A percentile compares a stretch with the other conserved stretches of the same genome.
These are phyloP conservation scores for Trichosporon ovoides DNA, from an alignment of 1,284 basidiomycete genomes.

Conservation along the genomic window DNA sequence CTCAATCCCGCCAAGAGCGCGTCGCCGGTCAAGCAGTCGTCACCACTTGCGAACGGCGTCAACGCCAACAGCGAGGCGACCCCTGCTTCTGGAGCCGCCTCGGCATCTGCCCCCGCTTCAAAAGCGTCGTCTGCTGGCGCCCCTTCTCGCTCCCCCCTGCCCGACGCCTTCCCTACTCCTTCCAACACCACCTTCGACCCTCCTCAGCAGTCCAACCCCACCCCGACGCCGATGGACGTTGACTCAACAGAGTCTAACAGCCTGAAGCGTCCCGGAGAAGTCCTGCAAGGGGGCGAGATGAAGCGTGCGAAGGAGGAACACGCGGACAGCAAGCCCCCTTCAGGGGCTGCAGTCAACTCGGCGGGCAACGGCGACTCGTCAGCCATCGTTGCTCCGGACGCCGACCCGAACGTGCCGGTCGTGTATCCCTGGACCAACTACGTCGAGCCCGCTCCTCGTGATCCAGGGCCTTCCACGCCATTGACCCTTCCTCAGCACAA, in stretches of 20 bases:
- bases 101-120: slow-evolving; percentile 9
- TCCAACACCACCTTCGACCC: slow-evolving; percentile 18
- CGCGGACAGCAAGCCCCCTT: slow-evolving; percentile 6
- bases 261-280: slow-evolving; percentile 39
- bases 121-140: neutral
- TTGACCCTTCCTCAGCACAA: slow-evolving; percentile 63
- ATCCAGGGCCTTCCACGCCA: slow-evolving; percentile 38
- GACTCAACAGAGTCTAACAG: slow-evolving; percentile 21
- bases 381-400: slow-evolving; percentile 3
- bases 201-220: slow-evolving; percentile 5
- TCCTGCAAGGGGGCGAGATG: slow-evolving; percentile 28
- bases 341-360: too few species aligned
- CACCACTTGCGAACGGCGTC: slow-evolving; percentile 3
- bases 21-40: neutral
- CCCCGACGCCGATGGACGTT: slow-evolving; percentile 22
- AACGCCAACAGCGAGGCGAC: slow-evolving; percentile 7
- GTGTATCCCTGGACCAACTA: slow-evolving; percentile 29
- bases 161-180: slow-evolving; percentile 17
- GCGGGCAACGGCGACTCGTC: slow-evolving; percentile 1
- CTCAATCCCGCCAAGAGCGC: slow-evolving; percentile 20
- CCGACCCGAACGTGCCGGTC: slow-evolving; percentile 10
- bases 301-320: slow-evolving; percentile 36
- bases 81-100: neutral
- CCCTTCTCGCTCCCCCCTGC: slow-evolving; percentile 6
- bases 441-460: slow-evolving; percentile 29